Evolutionary conservation across 352 stramenopile genomes (phyloP).

Genomic region (Pythium coloratum): DNA sequence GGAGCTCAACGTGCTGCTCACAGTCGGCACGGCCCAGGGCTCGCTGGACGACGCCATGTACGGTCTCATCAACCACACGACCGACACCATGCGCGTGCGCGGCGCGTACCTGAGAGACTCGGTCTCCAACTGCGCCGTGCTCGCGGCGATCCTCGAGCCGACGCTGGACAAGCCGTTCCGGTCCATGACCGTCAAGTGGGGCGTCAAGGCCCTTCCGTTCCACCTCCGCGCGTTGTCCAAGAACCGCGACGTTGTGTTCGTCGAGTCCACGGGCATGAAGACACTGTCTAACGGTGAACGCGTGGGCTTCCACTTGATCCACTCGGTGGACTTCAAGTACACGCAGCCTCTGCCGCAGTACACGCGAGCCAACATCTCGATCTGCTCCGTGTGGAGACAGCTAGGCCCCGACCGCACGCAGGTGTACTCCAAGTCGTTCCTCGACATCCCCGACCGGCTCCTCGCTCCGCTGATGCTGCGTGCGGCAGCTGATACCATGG

Average conservation of each 20-base stretch:
- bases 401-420: conserved; percentile 22
- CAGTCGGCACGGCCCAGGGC: conserved; percentile 44
- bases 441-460: conserved; percentile 45
- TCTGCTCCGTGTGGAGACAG: conserved; percentile 57
- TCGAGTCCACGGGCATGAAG: conserved; percentile 50
- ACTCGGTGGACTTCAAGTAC: conserved; percentile 69
- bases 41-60: conserved; percentile 65
- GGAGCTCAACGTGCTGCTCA: conserved; percentile 21
- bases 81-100: conserved; percentile 56
- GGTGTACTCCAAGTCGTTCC: conserved; percentile 44
- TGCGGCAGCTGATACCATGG: conserved; percentile 39
- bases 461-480: conserved; percentile 39
- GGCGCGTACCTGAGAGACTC: conserved; percentile 51
- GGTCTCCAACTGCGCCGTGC: conserved; percentile 52
- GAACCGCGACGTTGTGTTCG: conserved; percentile 62
- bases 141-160: conserved; percentile 48
- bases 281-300: conserved; percentile 43
- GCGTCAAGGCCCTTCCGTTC: conserved; percentile 47
- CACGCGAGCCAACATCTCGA: conserved; percentile 58
- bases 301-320: conserved; percentile 59
- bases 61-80: conserved; percentile 40
- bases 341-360: conserved; percentile 40
- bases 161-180: conserved; percentile 50
- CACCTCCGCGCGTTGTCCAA: conserved; percentile 40
- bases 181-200: conserved; percentile 65